Conservation (phyloP, 192 early-diverging fungal genomes). For the Neocallimastix lanati region DNA sequence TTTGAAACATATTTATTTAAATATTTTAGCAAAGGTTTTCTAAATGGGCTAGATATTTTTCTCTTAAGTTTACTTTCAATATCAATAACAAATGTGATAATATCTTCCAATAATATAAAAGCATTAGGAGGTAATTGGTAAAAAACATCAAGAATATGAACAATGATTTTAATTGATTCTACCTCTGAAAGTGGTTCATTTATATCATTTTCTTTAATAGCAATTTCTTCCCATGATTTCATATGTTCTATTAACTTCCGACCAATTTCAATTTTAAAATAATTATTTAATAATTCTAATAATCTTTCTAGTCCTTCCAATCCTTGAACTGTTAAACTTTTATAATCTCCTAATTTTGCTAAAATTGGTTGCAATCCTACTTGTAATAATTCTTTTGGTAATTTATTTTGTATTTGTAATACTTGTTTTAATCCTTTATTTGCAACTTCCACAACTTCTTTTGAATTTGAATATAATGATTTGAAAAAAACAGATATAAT, state of each 20-base stretch:
- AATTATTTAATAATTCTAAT: slow-evolving; percentile 82
- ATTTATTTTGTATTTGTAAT: slow-evolving; percentile 58
- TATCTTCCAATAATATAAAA: slow-evolving; percentile 75
- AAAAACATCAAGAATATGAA: slow-evolving; percentile 84
- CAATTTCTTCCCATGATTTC: slow-evolving; percentile 76
- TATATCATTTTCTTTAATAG: slow-evolving; percentile 58
- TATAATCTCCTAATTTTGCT: slow-evolving; percentile 86
- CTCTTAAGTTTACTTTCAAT: slow-evolving; percentile 69
- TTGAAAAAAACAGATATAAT: slow-evolving; percentile 98
- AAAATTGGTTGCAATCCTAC: slow-evolving; percentile 90
- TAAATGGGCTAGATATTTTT: slow-evolving; percentile 79
- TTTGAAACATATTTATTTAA: slow-evolving; percentile 77
- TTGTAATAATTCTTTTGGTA: slow-evolving; percentile 88
- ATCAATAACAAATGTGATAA: slow-evolving; percentile 70
- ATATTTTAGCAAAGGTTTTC: slow-evolving; percentile 73
- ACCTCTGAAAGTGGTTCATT: slow-evolving; percentile 73
- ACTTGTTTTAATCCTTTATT: slow-evolving; percentile 77
- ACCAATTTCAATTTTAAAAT: slow-evolving; percentile 98
- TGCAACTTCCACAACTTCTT: slow-evolving; percentile 86
- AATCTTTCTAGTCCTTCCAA: slow-evolving; percentile 87
- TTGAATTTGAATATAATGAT: slow-evolving; percentile 83
- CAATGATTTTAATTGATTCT: slow-evolving; percentile 84
- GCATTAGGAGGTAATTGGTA: slow-evolving; percentile 79
- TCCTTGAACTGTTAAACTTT: slow-evolving; percentile 74
- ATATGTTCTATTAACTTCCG: slow-evolving; percentile 92